Evolutionary conservation across 2,329 filamentous ascomycete genomes (phyloP), one percentile per base, ranked within the genome.

Genomic region (Neoscytalidium dimidiatum): DNA sequence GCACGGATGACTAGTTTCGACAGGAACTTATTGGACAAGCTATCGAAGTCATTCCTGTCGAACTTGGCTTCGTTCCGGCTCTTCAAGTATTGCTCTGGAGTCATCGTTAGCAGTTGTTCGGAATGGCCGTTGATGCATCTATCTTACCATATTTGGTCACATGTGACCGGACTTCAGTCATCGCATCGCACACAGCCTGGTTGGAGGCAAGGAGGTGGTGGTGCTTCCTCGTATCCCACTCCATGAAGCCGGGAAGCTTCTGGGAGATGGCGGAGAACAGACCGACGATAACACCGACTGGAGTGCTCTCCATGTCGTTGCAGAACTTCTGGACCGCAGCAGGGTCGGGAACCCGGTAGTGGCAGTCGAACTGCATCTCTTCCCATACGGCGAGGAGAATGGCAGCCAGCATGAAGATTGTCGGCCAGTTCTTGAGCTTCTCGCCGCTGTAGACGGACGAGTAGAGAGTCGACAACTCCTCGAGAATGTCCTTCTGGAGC

Each of bases 341-440:
- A 62, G 90, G 86, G 76, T 97, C 94, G 4, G 92, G 92, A 3
- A 96, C 90, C 61, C 94, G 91, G 85, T 97, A 98, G 81, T 97
- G 92, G 84, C 92, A 96, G 81, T 98, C 94, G 75, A 97, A 98
- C 78, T 98, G 94, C 88, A 98, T 97, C 85, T 97, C 91, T 78
- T 98, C 94, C 94, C 94, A 98, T 21, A 98, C 92, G 11, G 92
- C 92, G 53, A 98, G 85, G 35, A 98, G 87, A 68, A 98, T 95
- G 4, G 92, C 94, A 9, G 94, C 94, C 64, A 97, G 85, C 87
- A 98, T 96, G 85, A 97, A 98, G 77, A 98, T 98, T 56, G 94
- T 97, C 1, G 94, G 94, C 94, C 94, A 98, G 82, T 97, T 96
- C 88, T 97, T 97, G 71, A 97, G 87, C 79, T 96, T 94, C 78